Conservation (phyloP, 2,329 filamentous ascomycete species). For the Neonectria neomacrospora region DNA sequence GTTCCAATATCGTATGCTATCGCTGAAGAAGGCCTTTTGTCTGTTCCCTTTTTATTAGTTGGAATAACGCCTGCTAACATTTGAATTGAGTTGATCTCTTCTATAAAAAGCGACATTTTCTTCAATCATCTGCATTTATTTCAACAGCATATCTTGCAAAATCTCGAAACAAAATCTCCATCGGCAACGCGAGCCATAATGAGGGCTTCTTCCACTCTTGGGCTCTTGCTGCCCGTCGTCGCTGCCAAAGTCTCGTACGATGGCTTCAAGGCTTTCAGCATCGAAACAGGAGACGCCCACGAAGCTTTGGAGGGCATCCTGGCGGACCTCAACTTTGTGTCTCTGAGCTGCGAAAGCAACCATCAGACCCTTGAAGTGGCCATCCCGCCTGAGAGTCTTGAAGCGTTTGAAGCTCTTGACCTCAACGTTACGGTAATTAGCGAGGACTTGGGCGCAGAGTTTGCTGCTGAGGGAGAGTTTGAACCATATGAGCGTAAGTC, state of each 20-base stretch:
- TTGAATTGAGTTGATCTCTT: neutral
- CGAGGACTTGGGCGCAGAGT: constrained; percentile 41
- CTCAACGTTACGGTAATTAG: constrained; percentile 37
- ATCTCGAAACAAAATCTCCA: neutral
- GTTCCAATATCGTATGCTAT: neutral
- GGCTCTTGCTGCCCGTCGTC: constrained; percentile 28
- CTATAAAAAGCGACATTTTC: neutral
- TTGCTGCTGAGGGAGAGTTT: constrained; percentile 38
- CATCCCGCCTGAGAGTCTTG: constrained; percentile 39
- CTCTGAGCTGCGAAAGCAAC: constrained; percentile 40
- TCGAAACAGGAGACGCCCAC: constrained; percentile 34
- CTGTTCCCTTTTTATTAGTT: neutral
- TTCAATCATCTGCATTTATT: neutral
- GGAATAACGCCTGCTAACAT: neutral
- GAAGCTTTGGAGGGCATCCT: constrained; percentile 32
- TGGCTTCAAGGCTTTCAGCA: constrained; percentile 43
- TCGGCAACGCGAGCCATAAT: constrained; percentile 12
- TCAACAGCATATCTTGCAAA: neutral
- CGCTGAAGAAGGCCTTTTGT: neutral
- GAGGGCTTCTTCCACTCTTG: constrained; percentile 16
- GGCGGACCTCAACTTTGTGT: constrained; percentile 34
- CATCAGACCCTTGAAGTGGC: constrained; percentile 41
- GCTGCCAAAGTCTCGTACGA: constrained; percentile 39
- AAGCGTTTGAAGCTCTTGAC: constrained; percentile 37
- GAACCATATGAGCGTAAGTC: constrained; percentile 30